Percentiles rank a stretch among this genome's conserved stretches.
Conservation (phyloP, 768 basidiomycete genomes). For the Pleurotus giganteus region DNA sequence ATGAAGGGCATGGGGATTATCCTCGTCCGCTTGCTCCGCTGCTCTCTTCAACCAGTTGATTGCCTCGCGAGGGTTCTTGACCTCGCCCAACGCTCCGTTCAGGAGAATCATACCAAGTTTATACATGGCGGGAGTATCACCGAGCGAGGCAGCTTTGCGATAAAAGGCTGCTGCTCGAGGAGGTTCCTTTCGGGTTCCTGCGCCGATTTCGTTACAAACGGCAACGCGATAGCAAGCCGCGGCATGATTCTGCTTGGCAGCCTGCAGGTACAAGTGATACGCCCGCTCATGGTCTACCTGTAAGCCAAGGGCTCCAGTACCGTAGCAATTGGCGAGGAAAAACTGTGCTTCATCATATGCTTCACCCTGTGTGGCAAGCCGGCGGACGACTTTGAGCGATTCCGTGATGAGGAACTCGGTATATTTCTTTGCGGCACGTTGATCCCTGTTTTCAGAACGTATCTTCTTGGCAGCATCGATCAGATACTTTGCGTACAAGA, state of each 20-base stretch:
- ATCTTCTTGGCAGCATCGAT: slow-evolving; percentile 97
- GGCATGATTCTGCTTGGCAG: slow-evolving; percentile 95
- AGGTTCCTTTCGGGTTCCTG: slow-evolving; percentile 88
- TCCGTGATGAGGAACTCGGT: slow-evolving; percentile 85
- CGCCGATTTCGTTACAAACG: slow-evolving; percentile 98
- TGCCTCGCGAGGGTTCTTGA: slow-evolving; percentile 86
- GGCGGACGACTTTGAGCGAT: slow-evolving; percentile 87
- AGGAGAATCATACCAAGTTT: slow-evolving; percentile 99
- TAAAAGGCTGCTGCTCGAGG: slow-evolving; percentile 92
- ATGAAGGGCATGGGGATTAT: slow-evolving; percentile 96
- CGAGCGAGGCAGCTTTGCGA: slow-evolving; percentile 92
- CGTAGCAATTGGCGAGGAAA: slow-evolving; percentile 96
- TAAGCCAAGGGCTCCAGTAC: slow-evolving; percentile 92
- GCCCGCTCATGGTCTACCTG: slow-evolving; percentile 97
- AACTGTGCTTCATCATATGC: slow-evolving; percentile 97
- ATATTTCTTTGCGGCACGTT: slow-evolving; percentile 86
- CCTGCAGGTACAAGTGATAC: slow-evolving; percentile 95
- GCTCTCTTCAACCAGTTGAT: slow-evolving; percentile 93
- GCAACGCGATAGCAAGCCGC: slow-evolving; percentile 95
- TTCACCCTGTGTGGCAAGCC: slow-evolving; percentile 88
- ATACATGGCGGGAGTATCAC: slow-evolving; percentile 98
- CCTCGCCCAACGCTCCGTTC: slow-evolving; percentile 79
- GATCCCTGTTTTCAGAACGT: slow-evolving; percentile 67
- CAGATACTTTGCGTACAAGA: slow-evolving; percentile 96
- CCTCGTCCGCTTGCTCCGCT: slow-evolving; percentile 95